Conservation (phyloP, 192 early-diverging fungal species). For the Mortierella hygrophila region DNA sequence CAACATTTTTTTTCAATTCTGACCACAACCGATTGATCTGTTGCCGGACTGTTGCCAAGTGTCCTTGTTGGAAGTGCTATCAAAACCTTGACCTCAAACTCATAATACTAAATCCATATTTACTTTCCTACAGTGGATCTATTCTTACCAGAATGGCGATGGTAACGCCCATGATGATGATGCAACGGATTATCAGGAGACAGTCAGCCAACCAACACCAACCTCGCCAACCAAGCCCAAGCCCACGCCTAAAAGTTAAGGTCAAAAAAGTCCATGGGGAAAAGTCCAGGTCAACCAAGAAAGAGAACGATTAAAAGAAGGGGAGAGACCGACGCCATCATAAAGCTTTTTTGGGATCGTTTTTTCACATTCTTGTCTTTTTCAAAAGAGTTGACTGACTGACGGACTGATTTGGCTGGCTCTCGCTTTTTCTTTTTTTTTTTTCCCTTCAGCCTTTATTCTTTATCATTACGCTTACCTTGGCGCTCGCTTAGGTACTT, state of each 20-base stretch:
- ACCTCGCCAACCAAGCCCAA: background rate
- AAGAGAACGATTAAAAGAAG: background rate
- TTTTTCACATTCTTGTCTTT: background rate
- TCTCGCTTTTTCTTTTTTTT: background rate
- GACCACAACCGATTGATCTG: background rate
- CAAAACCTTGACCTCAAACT: background rate
- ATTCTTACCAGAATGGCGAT: background rate
- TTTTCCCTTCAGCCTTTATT: background rate
- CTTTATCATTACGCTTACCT: too few relatives aligned
- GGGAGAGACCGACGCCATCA: background rate
- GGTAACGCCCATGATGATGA: background rate
- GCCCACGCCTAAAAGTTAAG: background rate
- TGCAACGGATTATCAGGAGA: conserved; percentile 1
- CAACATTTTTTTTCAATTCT: background rate
- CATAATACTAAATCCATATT: too few relatives aligned
- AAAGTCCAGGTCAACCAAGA: background rate
- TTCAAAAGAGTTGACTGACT: background rate
- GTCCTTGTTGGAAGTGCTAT: background rate
- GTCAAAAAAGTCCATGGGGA: background rate
- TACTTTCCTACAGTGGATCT: background rate
- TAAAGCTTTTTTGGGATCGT: too few relatives aligned
- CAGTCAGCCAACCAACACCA: background rate
- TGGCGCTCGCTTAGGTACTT: background rate
- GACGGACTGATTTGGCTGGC: background rate
- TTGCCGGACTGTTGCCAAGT: background rate